Evolutionary conservation across 495 filamentous ascomycete species (phyloP).

Genomic region (Annulohypoxylon bovei): DNA sequence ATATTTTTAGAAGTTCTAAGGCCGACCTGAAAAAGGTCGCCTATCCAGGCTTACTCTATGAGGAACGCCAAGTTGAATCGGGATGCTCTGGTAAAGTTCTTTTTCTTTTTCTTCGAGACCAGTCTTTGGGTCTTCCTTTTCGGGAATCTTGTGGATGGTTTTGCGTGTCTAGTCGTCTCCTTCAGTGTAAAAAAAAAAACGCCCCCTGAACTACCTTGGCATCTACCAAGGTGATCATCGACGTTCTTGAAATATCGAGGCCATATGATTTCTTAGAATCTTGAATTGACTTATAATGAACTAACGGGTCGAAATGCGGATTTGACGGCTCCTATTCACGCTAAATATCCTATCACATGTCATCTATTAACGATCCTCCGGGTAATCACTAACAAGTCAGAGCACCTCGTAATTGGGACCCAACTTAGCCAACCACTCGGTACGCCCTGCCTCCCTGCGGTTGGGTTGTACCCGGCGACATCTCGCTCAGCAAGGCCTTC

Average conservation of each 20-base stretch:
- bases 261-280: neutral
- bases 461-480: constrained; percentile 22
- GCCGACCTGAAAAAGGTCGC: neutral
- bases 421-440: constrained; percentile 34
- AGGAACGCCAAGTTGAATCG: neutral
- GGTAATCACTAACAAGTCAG: constrained; percentile 20
- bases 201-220: no score
- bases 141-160: neutral
- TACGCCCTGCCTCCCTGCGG: constrained; percentile 7
- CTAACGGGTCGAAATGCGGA: neutral
- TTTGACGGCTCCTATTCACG: neutral
- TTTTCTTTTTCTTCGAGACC: no score
- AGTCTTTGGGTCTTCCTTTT: neutral
- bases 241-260: neutral
- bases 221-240: no score
- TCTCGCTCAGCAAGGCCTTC: constrained; percentile 2
- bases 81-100: neutral
- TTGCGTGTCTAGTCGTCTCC: no score
- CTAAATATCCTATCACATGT: constrained; percentile 5
- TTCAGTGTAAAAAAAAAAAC: no score
- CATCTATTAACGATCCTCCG: constrained; percentile 10
- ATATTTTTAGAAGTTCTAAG: constrained; percentile 26
- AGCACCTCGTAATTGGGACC: neutral
- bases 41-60: neutral
- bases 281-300: neutral